These are phyloP conservation scores for Babesia gibsoni DNA, from an alignment of 169 alveolate genomes.

Conservation along the genomic window DNA sequence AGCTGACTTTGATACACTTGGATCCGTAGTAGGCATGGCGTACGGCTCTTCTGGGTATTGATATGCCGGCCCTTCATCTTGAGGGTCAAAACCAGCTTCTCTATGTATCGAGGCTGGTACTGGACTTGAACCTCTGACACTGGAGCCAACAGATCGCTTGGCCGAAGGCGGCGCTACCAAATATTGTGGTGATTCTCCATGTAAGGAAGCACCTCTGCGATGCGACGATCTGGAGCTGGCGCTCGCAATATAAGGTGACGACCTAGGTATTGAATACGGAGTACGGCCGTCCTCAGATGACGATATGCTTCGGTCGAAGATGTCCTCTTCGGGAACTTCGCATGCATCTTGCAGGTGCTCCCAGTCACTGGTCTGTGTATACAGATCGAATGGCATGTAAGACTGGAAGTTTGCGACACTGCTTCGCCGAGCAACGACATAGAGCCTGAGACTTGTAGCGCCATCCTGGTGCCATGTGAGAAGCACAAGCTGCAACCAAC, in stretches of 20 bases:
- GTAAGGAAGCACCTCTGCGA: not conserved
- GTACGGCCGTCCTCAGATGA: slow-evolving; percentile 44
- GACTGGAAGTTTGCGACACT: slow-evolving; percentile 27
- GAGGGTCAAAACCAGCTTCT: not conserved
- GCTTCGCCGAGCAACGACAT: slow-evolving; percentile 54
- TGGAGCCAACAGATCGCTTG: not conserved
- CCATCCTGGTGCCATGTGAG: slow-evolving; percentile 19
- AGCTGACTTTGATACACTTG: not conserved
- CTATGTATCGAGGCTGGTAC: not conserved
- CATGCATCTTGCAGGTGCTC: not conserved
- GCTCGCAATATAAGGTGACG: slow-evolving; percentile 2
- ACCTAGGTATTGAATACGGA: not conserved
- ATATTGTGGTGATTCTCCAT: not conserved
- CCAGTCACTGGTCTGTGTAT: slow-evolving; percentile 12
- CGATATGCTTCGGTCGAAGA: slow-evolving; percentile 51
- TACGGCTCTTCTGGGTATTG: no score
- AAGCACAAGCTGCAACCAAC: not conserved
- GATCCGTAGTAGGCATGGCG: no score
- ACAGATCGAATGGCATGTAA: slow-evolving; percentile 25
- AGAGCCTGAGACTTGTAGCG: slow-evolving; percentile 22
- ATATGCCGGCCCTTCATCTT: slow-evolving; percentile 9
- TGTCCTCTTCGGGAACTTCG: slow-evolving; percentile 19
- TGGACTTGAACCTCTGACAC: no score
- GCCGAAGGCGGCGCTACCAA: not conserved
- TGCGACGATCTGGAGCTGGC: not conserved